A percentile compares a stretch with the other conserved stretches of the same genome.
Conservation (phyloP, 768 basidiomycete genomes). For the Russula compacta region DNA sequence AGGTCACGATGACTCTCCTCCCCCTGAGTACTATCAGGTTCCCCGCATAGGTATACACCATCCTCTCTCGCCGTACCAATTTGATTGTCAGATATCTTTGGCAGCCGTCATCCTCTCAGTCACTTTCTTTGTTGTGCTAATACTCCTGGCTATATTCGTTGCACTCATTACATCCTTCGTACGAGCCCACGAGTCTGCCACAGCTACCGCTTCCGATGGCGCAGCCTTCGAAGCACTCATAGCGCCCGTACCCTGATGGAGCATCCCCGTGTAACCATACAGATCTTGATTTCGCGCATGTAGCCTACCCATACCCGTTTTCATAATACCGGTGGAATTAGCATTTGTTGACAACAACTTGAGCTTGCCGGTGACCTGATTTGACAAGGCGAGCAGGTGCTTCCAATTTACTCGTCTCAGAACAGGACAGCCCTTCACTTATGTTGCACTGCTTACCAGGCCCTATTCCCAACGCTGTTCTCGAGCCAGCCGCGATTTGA, state of each 20-base stretch:
- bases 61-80: not conserved
- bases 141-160: conserved; percentile 6
- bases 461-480: conserved; percentile 85
- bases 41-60: conserved; percentile 4
- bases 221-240: not conserved
- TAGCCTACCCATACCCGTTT: not conserved
- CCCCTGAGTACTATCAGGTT: not conserved
- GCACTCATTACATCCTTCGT: conserved; percentile 20
- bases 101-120: conserved; percentile 10
- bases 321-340: not conserved
- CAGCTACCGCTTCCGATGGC: conserved; percentile 12
- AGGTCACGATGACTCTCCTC: not conserved
- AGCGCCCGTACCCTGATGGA: not conserved
- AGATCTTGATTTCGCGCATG: not conserved
- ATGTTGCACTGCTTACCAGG: conserved; percentile 43
- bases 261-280: not conserved
- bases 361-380: conserved; percentile 69
- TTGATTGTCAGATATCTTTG: not conserved
- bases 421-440: not conserved
- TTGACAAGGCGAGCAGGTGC: conserved; percentile 77
- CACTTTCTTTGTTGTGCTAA: conserved; percentile 2
- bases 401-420: conserved; percentile 7
- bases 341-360: conserved; percentile 39
- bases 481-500: conserved; percentile 74
- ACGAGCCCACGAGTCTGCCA: conserved; percentile 8